Evolutionary conservation across 2,329 filamentous ascomycete genomes (phyloP).

Genomic region (Xylariaceae sp.): DNA sequence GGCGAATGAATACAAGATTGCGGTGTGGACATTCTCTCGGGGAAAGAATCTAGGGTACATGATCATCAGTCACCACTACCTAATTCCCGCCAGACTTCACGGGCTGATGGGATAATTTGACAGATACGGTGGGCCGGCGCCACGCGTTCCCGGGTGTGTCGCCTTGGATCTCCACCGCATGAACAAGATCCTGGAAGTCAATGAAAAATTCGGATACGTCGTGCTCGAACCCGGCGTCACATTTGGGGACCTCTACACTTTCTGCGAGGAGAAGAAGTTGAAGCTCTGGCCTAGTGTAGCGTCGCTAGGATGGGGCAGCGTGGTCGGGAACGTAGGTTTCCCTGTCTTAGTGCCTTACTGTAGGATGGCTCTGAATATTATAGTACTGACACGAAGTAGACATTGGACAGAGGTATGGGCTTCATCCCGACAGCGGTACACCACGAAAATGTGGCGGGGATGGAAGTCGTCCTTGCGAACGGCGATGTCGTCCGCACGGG

Average conservation of each 20-base stretch:
- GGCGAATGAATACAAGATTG: constrained; percentile 38
- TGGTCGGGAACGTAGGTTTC: constrained; percentile 54
- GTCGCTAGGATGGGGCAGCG: constrained; percentile 56
- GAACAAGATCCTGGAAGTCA: constrained; percentile 53
- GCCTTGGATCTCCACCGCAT: constrained; percentile 54
- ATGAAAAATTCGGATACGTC: constrained; percentile 51
- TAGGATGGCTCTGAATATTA: background rate
- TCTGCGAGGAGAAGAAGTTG: constrained; percentile 48
- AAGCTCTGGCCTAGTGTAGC: constrained; percentile 56
- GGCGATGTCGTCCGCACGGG: constrained; percentile 53
- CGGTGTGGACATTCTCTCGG: constrained; percentile 41
- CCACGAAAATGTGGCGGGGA: constrained; percentile 52
- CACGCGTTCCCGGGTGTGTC: constrained; percentile 52
- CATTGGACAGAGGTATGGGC: constrained; percentile 54
- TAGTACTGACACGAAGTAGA: constrained; percentile 33
- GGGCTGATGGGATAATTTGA: background rate
- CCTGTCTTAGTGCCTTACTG: background rate
- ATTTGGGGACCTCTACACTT: constrained; percentile 52
- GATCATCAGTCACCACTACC: background rate
- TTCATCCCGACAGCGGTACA: constrained; percentile 48
- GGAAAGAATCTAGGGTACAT: constrained; percentile 51
- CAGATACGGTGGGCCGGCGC: constrained; percentile 57
- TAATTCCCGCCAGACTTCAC: background rate
- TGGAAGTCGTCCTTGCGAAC: constrained; percentile 53
- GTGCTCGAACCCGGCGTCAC: constrained; percentile 56